Conservation (phyloP, 768 basidiomycete genomes). For the Lactarius vividus region DNA sequence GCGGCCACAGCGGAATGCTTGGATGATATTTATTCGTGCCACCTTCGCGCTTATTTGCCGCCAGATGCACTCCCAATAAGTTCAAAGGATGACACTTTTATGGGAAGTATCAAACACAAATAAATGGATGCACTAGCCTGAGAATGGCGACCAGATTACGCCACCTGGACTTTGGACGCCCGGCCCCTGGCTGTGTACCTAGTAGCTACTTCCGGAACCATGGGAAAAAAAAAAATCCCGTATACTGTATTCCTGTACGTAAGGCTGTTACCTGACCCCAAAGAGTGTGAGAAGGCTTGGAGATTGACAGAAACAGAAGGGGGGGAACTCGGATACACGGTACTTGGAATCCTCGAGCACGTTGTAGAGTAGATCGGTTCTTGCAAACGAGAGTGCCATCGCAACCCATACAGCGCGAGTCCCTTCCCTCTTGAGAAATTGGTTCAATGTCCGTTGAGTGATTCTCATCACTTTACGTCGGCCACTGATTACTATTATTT, state of each 20-base stretch:
- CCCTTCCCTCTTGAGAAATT: not conserved
- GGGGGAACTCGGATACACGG: not conserved
- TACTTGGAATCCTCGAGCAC: constrained; percentile 1
- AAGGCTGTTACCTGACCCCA: constrained; percentile 7
- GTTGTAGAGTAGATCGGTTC: not conserved
- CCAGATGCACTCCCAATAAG: not conserved
- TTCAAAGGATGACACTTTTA: constrained; percentile 16
- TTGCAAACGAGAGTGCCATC: not conserved
- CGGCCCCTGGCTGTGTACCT: not conserved
- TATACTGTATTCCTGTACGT: constrained; percentile 11
- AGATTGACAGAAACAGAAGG: constrained; percentile 1
- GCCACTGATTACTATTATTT: not conserved
- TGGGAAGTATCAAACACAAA: not conserved
- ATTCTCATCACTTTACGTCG: not conserved
- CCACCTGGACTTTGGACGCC: not conserved
- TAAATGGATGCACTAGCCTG: not conserved
- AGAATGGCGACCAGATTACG: constrained; percentile 6
- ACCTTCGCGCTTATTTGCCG: not conserved
- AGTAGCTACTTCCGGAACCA: not conserved
- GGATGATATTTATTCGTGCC: not conserved
- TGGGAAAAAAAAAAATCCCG: not conserved
- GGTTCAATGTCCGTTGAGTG: not conserved
- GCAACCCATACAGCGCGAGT: not conserved
- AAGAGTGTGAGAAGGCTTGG: not conserved
- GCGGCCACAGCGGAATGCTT: not conserved